phyloP scores from a whole-genome alignment of 169 alveolate species.

The Cryptosporidium meleagridis region DNA sequence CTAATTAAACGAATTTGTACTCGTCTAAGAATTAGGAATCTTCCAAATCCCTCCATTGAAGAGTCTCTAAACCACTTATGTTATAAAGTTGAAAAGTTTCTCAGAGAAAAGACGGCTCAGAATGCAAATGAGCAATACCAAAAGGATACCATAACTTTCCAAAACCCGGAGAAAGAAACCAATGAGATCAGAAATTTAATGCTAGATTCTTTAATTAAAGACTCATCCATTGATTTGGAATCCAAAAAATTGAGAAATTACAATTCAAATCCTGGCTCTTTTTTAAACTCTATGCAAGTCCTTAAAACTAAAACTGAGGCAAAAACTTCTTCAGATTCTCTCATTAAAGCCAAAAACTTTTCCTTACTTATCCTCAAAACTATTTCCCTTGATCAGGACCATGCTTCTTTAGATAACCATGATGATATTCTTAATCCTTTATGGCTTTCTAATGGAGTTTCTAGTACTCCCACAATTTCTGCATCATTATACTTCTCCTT shows the following conservation, averaged over 20 bases:
- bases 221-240: neutral
- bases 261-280: neutral
- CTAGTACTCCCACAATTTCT: conserved; percentile 30
- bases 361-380: conserved; percentile 26
- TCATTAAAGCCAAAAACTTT: conserved; percentile 8
- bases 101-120: neutral
- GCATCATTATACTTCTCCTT: conserved; percentile 32
- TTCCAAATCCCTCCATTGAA: conserved; percentile 20
- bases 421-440: conserved; percentile 39
- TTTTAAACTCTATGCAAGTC: neutral
- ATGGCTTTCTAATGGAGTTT: conserved; percentile 42
- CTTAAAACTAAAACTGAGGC: neutral
- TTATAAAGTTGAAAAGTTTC: conserved; percentile 5
- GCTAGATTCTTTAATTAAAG: neutral
- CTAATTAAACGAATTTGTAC: conserved; percentile 16
- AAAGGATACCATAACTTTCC: neutral
- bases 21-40: conserved; percentile 12
- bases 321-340: conserved; percentile 8
- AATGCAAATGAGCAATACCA: neutral
- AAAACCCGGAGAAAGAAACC: neutral
- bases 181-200: neutral
- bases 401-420: neutral
- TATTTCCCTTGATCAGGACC: neutral
- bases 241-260: neutral
- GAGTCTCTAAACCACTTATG: conserved; percentile 17